Evolutionary conservation across 169 alveolate genomes (phyloP).

Genomic region (Cryptosporidium andersoni): DNA sequence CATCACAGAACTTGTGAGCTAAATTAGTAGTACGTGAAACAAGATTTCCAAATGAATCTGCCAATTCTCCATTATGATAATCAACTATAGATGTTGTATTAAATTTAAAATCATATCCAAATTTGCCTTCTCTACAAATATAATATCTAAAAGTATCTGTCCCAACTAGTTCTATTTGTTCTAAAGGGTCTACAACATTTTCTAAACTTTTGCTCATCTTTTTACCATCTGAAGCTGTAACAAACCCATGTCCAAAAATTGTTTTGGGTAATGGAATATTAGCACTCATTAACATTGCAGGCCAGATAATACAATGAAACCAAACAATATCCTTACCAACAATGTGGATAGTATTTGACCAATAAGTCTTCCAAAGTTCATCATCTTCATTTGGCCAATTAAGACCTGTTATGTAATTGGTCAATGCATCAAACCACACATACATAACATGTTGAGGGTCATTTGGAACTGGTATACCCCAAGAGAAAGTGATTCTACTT

Average conservation of each 20-base stretch:
- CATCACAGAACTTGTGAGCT: conserved; percentile 77
- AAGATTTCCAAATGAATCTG: conserved; percentile 85
- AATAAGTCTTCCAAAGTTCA: conserved; percentile 73
- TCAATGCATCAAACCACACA: conserved; percentile 94
- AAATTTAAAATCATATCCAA: conserved; percentile 81
- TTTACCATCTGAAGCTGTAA: conserved; percentile 90
- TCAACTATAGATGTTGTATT: conserved; percentile 79
- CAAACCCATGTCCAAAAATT: conserved; percentile 92
- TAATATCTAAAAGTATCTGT: conserved; percentile 81
- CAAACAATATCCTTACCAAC: conserved; percentile 91
- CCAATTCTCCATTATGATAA: conserved; percentile 82
- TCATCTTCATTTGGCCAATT: conserved; percentile 77
- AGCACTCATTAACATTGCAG: conserved; percentile 86
- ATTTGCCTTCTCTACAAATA: conserved; percentile 78
- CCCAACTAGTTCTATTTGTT: conserved; percentile 76
- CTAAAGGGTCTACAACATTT: conserved; percentile 85
- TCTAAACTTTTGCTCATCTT: conserved; percentile 92
- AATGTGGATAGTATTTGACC: conserved; percentile 82
- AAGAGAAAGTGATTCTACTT: conserved; percentile 86
- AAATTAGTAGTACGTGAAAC: conserved; percentile 81
- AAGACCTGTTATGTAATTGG: conserved; percentile 81
- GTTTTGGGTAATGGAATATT: conserved; percentile 85
- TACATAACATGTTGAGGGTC: conserved; percentile 89
- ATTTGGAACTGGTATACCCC: conserved; percentile 92
- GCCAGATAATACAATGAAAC: conserved; percentile 92